Evolutionary conservation across 305 asterid species (phyloP), one percentile per base, ranked within the genome.

Genomic region (Ruellia speciosa): DNA sequence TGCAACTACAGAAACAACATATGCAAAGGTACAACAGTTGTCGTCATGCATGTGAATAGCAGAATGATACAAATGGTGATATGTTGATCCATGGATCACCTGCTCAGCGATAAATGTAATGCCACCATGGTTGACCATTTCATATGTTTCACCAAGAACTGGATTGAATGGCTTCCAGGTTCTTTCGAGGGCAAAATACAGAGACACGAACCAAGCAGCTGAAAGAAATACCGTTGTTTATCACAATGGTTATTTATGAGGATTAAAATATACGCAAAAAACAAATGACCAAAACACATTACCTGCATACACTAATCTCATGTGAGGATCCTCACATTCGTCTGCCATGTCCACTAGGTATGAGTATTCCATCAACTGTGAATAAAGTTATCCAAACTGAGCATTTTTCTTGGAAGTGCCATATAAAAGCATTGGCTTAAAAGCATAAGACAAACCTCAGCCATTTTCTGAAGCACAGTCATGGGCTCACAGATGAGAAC

Each of bases 151-250:
- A 11, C 88, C 88, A 58, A 81, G 82, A 66, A 81, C 76, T 52
- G 88, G 88, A 56, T 81, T 81, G 65, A 81, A 81, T n/a, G 88
- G 88, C 73, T 81, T 81, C 88, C 88, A 81, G 46, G 88, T 74
- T 47, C 88, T 79, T 54, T 79, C 83, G 18, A 59, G 54, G 6
- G 78, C 83, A 68, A 67, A 62, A 67, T 81, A 81, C 15, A 81
- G 57, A 10, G 88, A 81, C 60, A 81, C 72, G 48, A 79, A 77
- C 83, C 83, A 81, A 24, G 88, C 61, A 56, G 88, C 88, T 81
- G 76, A 16, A 48, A 10, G 0, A 47, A 48, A 64, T 12, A 35
- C 4, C 37, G 28, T 40, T 52, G 33, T 31, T 9, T 47, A 34
- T 55, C 50, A 64, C 40, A 33, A 34, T 47, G 0, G 28, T 2